Evolutionary conservation across 352 stramenopile genomes (phyloP).

Genomic region (Phytopythium chamaehyphon): DNA sequence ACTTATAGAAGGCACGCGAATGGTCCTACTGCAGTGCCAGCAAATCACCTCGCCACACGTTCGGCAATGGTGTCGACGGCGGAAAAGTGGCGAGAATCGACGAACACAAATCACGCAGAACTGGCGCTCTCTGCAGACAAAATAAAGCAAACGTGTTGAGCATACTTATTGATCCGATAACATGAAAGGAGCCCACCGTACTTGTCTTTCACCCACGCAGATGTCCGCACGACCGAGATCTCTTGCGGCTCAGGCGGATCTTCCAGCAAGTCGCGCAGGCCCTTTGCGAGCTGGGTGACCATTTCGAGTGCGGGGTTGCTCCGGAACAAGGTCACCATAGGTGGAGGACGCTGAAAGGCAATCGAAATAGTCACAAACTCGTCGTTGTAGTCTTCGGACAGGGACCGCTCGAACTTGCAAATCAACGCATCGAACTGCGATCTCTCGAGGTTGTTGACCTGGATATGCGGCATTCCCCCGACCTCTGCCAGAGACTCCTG

Average conservation of each 20-base stretch:
- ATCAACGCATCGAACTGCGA: conserved; percentile 84
- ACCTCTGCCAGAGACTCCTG: conserved; percentile 83
- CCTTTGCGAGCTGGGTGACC: conserved; percentile 76
- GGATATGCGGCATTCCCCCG: conserved; percentile 77
- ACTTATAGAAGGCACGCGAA: conserved; percentile 79
- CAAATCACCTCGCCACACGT: conserved; percentile 88
- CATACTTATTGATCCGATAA: neutral
- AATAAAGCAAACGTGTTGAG: conserved; percentile 4
- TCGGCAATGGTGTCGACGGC: conserved; percentile 83
- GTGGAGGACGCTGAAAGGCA: conserved; percentile 77
- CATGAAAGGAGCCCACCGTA: conserved; percentile 16
- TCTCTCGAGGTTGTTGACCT: conserved; percentile 71
- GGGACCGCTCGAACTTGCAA: conserved; percentile 81
- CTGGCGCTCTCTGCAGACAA: conserved; percentile 50
- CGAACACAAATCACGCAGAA: conserved; percentile 81
- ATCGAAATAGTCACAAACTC: conserved; percentile 82
- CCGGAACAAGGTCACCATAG: conserved; percentile 77
- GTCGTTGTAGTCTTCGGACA: conserved; percentile 54
- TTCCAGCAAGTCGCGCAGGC: conserved; percentile 72
- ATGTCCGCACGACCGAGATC: conserved; percentile 79
- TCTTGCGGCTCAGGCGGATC: conserved; percentile 74
- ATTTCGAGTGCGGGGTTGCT: conserved; percentile 83
- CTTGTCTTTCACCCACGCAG: conserved; percentile 83
- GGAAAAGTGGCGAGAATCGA: conserved; percentile 81
- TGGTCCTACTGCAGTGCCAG: conserved; percentile 83